A percentile compares a stretch with the other conserved stretches of the same genome.
These are phyloP conservation scores for Sextonia rubra DNA, from an alignment of 164 flowering plant species.

Conservation along the genomic window DNA sequence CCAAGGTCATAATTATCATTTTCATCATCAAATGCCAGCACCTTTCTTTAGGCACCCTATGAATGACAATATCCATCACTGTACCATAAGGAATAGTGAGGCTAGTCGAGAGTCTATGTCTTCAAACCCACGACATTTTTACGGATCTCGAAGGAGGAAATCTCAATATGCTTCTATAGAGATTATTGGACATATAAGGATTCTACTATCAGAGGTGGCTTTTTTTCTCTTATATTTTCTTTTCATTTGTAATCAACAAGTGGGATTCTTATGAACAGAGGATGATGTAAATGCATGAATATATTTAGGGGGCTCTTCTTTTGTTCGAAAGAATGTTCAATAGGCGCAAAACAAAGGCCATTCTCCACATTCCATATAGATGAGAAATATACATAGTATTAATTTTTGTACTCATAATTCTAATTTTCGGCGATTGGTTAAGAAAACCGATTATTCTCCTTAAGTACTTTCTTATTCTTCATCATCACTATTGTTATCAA, in stretches of 20 bases:
- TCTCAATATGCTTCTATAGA: constrained; percentile 38
- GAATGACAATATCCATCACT: constrained; percentile 22
- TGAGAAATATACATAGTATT: too few relatives aligned
- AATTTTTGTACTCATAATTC: too few relatives aligned
- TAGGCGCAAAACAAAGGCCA: too few relatives aligned
- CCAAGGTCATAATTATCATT: constrained; percentile 28
- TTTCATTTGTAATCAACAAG: neutral
- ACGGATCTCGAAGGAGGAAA: constrained; percentile 34
- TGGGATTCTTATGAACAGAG: too few relatives aligned
- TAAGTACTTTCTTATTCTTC: too few relatives aligned
- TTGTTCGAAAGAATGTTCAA: too few relatives aligned
- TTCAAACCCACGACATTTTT: constrained; percentile 36
- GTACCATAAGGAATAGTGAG: constrained; percentile 24
- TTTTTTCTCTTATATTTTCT: neutral
- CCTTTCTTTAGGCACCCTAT: constrained; percentile 35
- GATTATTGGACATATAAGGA: constrained; percentile 40
- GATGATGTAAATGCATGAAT: too few relatives aligned
- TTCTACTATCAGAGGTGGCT: constrained; percentile 58
- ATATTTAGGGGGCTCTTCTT: too few relatives aligned
- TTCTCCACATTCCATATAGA: too few relatives aligned
- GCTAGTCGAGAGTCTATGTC: constrained; percentile 31
- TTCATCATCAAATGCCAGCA: constrained; percentile 38
- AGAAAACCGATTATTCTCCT: too few relatives aligned
- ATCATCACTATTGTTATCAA: too few relatives aligned
- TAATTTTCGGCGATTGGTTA: too few relatives aligned